A percentile compares a stretch with the other conserved stretches of the same genome.
These are phyloP conservation scores for Colletotrichum brevisporum DNA, from an alignment of 2,329 filamentous ascomycete species.

Conservation along the genomic window DNA sequence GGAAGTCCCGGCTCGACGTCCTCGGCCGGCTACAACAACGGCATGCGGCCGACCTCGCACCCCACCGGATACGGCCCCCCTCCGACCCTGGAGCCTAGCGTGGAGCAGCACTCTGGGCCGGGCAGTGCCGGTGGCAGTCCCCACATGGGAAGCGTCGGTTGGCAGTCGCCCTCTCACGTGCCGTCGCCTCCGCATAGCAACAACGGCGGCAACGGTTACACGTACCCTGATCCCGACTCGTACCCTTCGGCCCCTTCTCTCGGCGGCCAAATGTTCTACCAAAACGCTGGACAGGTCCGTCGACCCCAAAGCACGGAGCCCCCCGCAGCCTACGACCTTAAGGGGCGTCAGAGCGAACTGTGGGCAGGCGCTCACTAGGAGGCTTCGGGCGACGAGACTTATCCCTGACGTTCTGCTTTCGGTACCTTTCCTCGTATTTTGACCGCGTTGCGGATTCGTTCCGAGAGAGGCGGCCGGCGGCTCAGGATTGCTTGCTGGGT, in stretches of 20 bases:
- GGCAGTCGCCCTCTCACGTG: conserved; percentile 87
- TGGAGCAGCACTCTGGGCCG: conserved; percentile 78
- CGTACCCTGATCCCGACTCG: conserved; percentile 87
- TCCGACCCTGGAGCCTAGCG: conserved; percentile 86
- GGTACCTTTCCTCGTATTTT: no score
- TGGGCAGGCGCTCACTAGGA: conserved; percentile 65
- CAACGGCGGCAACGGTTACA: conserved; percentile 71
- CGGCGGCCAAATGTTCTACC: conserved; percentile 81
- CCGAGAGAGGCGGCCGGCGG: background rate
- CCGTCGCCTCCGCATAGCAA: conserved; percentile 77
- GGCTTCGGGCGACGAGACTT: background rate
- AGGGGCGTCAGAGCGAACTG: conserved; percentile 68
- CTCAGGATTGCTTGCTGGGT: background rate
- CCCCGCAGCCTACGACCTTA: conserved; percentile 72
- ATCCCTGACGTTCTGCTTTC: background rate
- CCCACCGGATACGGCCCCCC: conserved; percentile 87
- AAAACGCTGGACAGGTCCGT: conserved; percentile 74
- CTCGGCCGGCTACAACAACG: conserved; percentile 70
- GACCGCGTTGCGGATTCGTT: background rate
- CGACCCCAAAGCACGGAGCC: conserved; percentile 84
- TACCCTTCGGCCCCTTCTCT: conserved; percentile 71
- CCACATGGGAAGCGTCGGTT: conserved; percentile 85
- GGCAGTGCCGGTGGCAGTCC: conserved; percentile 86
- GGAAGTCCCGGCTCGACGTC: conserved; percentile 79
- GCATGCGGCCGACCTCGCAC: conserved; percentile 84